A percentile compares a stretch with the other conserved stretches of the same genome.
These are phyloP conservation scores for Kalanchoe fedtschenkoi DNA, from an alignment of 164 flowering plant genomes.

Conservation along the genomic window DNA sequence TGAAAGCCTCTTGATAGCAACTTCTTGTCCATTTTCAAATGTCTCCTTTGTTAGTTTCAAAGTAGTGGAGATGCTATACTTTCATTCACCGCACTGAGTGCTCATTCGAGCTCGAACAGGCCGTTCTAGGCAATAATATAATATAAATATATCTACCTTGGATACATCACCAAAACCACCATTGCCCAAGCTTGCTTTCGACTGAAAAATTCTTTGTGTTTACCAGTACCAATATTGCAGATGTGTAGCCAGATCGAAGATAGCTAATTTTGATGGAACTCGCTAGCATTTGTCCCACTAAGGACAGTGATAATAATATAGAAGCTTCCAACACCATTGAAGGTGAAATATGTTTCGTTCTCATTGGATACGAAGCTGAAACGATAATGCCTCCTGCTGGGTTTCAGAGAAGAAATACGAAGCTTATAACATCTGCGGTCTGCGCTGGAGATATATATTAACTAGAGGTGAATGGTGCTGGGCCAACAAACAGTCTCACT, in stretches of 20 bases:
- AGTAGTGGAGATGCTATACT: background rate
- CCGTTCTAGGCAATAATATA: no score
- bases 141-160: slow-evolving; percentile 7
- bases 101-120: no score
- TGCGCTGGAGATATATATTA: no score
- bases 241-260: slow-evolving; percentile 11
- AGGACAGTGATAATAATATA: background rate
- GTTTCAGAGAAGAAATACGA: slow-evolving; percentile 10
- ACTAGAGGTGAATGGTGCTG: no score
- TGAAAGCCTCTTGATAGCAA: slow-evolving; percentile 31
- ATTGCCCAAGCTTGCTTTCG: slow-evolving; percentile 17
- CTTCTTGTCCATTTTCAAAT: slow-evolving; percentile 18
- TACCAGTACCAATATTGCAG: no score
- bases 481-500: no score
- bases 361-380: slow-evolving; percentile 5
- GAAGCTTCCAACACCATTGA: background rate
- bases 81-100: background rate
- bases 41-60: slow-evolving; percentile 12
- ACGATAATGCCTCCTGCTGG: background rate
- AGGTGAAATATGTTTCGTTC: background rate
- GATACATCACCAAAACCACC: slow-evolving; percentile 30
- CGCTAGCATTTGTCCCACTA: slow-evolving; percentile 7
- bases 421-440: no score
- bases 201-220: slow-evolving; percentile 17
- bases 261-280: slow-evolving; percentile 12